Percentiles rank a stretch among this genome's conserved stretches.
These are phyloP conservation scores for Trichoderma cornu-damae DNA, from an alignment of 2,329 filamentous ascomycete genomes.

Conservation along the genomic window DNA sequence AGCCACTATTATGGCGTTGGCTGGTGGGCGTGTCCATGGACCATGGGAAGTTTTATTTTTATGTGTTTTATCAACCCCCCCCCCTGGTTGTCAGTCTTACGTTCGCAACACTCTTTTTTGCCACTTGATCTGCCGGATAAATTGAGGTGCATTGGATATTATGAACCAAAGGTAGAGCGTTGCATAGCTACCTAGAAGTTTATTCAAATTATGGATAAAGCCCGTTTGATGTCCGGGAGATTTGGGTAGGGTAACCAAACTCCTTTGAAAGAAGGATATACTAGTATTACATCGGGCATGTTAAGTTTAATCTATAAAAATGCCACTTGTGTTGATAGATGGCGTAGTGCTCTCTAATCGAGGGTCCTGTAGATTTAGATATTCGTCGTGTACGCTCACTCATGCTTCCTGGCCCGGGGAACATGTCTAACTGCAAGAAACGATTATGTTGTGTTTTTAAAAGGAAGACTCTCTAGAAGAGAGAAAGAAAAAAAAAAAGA, in stretches of 20 bases:
- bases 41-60: background rate
- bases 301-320: background rate
- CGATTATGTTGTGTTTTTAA: background rate
- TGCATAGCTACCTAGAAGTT: conserved; percentile 5
- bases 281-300: background rate
- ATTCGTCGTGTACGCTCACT: background rate
- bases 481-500: no score
- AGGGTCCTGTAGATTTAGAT: background rate
- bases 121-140: conserved; percentile 12
- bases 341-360: no score
- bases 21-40: background rate
- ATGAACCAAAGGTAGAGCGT: background rate
- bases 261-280: background rate
- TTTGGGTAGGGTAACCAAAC: background rate
- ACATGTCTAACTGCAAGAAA: background rate
- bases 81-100: background rate
- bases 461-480: no score
- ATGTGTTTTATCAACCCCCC: background rate
- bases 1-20: background rate
- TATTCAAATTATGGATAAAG: background rate
- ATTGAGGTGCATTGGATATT: background rate
- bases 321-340: no score
- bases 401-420: background rate
- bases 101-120: background rate
- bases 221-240: background rate